These are phyloP conservation scores for Kluyveromyces dobzhanskii DNA, from an alignment of 805 yeast genomes.

Conservation along the genomic window DNA sequence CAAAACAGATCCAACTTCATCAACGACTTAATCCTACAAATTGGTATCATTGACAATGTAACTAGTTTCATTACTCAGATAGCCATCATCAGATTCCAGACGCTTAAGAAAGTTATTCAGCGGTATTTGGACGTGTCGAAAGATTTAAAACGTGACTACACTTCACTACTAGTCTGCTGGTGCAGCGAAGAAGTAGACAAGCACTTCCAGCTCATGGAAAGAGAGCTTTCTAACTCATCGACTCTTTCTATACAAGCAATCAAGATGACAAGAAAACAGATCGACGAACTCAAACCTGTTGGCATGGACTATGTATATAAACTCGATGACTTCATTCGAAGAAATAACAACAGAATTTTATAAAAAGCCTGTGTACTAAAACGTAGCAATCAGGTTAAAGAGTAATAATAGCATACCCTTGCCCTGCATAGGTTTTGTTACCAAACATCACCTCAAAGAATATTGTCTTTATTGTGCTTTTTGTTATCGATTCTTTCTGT, in stretches of 20 bases:
- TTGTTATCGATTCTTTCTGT: background rate
- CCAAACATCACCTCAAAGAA: no score
- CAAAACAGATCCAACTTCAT: slow-evolving; percentile 41
- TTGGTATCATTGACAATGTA: slow-evolving; percentile 39
- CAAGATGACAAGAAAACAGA: slow-evolving; percentile 52
- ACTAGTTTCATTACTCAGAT: slow-evolving; percentile 57
- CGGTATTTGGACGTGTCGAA: slow-evolving; percentile 48
- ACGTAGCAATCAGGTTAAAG: no score
- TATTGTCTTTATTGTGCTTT: no score
- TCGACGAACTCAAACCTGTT: slow-evolving; percentile 48
- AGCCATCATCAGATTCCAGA: slow-evolving; percentile 54
- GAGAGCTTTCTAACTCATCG: slow-evolving; percentile 59
- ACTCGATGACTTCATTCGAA: slow-evolving; percentile 35
- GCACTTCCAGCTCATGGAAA: slow-evolving; percentile 51
- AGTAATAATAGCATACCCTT: no score
- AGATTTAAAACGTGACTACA: slow-evolving; percentile 25
- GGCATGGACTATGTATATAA: slow-evolving; percentile 73
- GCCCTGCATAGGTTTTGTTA: no score
- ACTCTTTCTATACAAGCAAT: slow-evolving; percentile 43
- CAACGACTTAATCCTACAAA: slow-evolving; percentile 37
- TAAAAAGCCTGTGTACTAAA: no score
- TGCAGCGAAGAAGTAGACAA: slow-evolving; percentile 52
- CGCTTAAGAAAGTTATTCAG: slow-evolving; percentile 47
- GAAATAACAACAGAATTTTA: slow-evolving; percentile 12
- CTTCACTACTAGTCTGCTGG: slow-evolving; percentile 72